Percentiles rank a stretch among this genome's conserved stretches.
Conservation (phyloP, 495 filamentous ascomycete species). For the Aspergillus biplanus region DNA sequence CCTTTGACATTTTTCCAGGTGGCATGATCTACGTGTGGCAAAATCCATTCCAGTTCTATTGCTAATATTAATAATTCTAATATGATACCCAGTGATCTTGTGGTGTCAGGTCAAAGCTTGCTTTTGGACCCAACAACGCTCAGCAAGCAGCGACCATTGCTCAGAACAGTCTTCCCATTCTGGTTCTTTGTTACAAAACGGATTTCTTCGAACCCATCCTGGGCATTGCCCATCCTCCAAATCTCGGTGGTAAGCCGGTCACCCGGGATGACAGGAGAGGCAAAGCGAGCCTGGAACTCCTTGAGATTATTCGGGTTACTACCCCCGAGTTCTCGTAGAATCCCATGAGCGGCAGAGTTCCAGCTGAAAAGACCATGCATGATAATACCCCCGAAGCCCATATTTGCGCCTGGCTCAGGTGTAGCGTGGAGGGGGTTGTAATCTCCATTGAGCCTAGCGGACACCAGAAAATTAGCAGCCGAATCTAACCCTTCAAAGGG, state of each 20-base stretch:
- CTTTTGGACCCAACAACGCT: too few relatives aligned
- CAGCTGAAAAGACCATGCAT: conserved; percentile 87
- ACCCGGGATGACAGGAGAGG: conserved; percentile 77
- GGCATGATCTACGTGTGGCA: too few relatives aligned
- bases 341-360: conserved; percentile 74
- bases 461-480: conserved; percentile 61
- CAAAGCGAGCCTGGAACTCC: conserved; percentile 87
- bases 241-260: conserved; percentile 54
- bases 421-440: conserved; percentile 91
- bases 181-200: conserved; percentile 64
- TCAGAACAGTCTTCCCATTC: conserved; percentile 35
- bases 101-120: too few relatives aligned
- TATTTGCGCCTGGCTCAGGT: conserved; percentile 79
- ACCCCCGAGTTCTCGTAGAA: conserved; percentile 71
- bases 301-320: conserved; percentile 78
- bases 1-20: too few relatives aligned
- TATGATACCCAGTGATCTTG: too few relatives aligned
- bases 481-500: conserved; percentile 34
- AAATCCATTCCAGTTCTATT: too few relatives aligned
- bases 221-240: conserved; percentile 56
- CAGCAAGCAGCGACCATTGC: conserved; percentile 70
- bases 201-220: conserved; percentile 79
- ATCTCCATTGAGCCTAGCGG: conserved; percentile 81
- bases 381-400: conserved; percentile 88
- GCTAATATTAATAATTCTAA: too few relatives aligned